A percentile compares a stretch with the other conserved stretches of the same genome.
Conservation (phyloP, 1,284 basidiomycete genomes). For the Marasmius oreades region DNA sequence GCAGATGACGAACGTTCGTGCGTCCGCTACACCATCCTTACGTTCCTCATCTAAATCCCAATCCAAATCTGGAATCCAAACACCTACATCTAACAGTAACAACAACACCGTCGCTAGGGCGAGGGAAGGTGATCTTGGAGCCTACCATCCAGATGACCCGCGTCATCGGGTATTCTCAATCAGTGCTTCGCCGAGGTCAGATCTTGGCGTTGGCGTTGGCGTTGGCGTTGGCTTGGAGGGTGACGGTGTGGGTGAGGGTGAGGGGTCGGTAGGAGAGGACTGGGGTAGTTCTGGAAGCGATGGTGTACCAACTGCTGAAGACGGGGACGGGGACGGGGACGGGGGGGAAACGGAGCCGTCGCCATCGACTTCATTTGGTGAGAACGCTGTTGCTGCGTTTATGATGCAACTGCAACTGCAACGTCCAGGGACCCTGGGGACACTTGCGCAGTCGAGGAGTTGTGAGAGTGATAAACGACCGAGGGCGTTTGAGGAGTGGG, state of each 20-base stretch:
- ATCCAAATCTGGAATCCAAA: not conserved
- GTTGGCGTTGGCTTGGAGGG: not conserved
- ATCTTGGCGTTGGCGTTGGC: no score
- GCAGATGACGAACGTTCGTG: not conserved
- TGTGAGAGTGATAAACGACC: not conserved
- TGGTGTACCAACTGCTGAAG: no score
- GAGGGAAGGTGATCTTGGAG: not conserved
- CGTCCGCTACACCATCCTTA: not conserved
- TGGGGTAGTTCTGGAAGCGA: not conserved
- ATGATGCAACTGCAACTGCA: no score
- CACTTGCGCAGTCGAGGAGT: not conserved
- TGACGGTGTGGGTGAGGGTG: not conserved
- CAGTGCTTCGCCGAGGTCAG: not conserved
- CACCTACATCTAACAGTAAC: not conserved
- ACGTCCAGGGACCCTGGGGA: no score
- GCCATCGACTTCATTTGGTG: no score
- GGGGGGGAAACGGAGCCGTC: no score
- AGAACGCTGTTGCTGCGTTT: not conserved
- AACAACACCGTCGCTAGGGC: no score
- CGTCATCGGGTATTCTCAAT: slow-evolving; percentile 1
- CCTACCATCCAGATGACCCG: not conserved
- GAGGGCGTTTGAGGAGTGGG: not conserved
- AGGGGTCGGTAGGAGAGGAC: not conserved
- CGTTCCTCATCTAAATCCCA: not conserved
- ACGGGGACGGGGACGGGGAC: no score